Evolutionary conservation across 805 yeast genomes (phyloP), one percentile per base, ranked within the genome.

Genomic region (Dipodascus geniculatus): DNA sequence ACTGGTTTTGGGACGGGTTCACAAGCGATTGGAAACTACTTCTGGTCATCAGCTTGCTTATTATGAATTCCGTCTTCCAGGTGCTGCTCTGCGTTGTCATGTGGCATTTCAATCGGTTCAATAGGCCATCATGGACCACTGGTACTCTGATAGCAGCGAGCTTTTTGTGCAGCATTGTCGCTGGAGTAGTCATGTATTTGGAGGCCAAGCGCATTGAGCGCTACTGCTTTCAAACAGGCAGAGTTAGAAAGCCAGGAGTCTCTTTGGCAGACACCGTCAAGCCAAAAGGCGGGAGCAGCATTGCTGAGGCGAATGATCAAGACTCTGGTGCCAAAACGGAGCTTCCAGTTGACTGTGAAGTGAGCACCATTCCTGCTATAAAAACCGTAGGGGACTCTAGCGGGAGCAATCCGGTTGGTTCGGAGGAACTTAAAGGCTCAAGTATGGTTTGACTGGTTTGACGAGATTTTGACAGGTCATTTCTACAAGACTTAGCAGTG

Each of bases 61-160:
- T 56, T 23, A 33, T 50, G 31, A 58, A 58, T 48, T 58, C 61
- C 17, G n/a, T 53, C 8, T 54, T 57, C 35, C 61, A 58, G 42
- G 49, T 58, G 14, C 49, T 57, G 16, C 56, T 58, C 56, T 59
- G 58, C 11, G 51, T 54, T 6, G 60, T 55, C 54, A 58, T 58
- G 61, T 58, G 61, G 61, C 56, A 53, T 20, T 58, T 42, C 42
- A 58, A 57, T 38, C 53, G 61, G n/a, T 57, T 57, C 28, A 55
- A 44, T 23, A 42, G 61, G 22, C 61, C 61, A 9, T 50, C 61
- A 8, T 58, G 60, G 58, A 33, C 58, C n/a, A 57, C 60, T 14
- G 61, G 61, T 2, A 14, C 48, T n/a, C 33, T 54, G 8, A 58
- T 58, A 3, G 61, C 59, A 2, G 19, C 56, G 22, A 58, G 60